These are phyloP conservation scores for Eucalyptus grandis DNA, from an alignment of 345 rosid genomes.

Conservation along the genomic window DNA sequence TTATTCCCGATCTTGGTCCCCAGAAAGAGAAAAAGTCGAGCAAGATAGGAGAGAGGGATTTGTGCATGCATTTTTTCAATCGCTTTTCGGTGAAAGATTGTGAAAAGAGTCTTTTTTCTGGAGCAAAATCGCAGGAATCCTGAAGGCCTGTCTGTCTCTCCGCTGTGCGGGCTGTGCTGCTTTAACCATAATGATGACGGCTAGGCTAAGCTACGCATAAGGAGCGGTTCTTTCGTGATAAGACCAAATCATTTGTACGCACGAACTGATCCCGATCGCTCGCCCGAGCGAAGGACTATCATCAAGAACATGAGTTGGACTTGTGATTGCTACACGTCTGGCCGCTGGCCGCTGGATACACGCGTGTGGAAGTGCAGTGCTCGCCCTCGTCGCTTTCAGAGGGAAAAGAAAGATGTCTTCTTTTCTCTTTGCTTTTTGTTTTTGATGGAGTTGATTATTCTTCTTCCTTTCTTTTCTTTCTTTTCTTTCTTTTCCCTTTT, in stretches of 20 bases:
- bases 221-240: neutral
- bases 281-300: neutral
- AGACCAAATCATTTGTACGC: neutral
- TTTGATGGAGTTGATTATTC: neutral
- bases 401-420: neutral
- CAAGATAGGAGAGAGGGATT: neutral
- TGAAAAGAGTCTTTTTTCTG: neutral
- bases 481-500: too few species aligned
- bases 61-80: constrained; percentile 1
- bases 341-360: neutral
- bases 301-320: neutral
- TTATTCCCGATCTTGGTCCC: neutral
- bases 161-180: neutral
- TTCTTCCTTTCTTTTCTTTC: neutral
- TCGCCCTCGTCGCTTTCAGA: neutral
- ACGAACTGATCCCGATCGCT: neutral
- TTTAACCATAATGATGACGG: neutral
- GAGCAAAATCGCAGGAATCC: constrained; percentile 35
- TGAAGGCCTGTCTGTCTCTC: constrained; percentile 39
- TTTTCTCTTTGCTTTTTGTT: neutral
- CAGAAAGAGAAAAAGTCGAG: neutral
- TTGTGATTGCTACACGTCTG: neutral
- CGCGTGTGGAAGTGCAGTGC: neutral
- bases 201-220: neutral
- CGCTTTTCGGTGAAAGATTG: constrained; percentile 57